These are phyloP conservation scores for Fusarium sp. DNA, from an alignment of 2,329 filamentous ascomycete genomes.

Conservation along the genomic window DNA sequence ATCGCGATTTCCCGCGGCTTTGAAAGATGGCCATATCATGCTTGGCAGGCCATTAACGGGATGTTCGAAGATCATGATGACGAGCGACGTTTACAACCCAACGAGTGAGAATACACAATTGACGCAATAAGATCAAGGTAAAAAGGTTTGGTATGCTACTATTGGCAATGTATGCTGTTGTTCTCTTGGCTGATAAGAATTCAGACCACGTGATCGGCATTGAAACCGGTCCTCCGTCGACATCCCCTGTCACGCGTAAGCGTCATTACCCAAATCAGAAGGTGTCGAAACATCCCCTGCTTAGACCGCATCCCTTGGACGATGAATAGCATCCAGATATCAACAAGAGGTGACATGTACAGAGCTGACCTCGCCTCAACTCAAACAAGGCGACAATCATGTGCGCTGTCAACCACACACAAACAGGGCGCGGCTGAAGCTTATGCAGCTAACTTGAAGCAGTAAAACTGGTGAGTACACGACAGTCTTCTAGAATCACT, in stretches of 20 bases:
- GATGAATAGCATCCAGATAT: slow-evolving; percentile 50
- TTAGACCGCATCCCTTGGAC: not conserved
- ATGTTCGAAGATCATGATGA: not conserved
- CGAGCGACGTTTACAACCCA: not conserved
- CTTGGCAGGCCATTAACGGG: not conserved
- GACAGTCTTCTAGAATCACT: slow-evolving; percentile 65
- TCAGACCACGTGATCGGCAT: not conserved
- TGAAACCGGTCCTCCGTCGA: not conserved
- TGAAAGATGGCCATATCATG: not conserved
- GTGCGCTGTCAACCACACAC: slow-evolving; percentile 71
- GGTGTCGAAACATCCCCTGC: not conserved
- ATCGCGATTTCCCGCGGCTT: not conserved
- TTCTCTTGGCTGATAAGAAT: not conserved
- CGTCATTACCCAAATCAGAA: not conserved
- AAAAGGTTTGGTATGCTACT: not conserved
- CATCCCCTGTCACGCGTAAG: not conserved
- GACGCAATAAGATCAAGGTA: not conserved
- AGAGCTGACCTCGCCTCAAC: slow-evolving; percentile 58
- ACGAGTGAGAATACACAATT: not conserved
- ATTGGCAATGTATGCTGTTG: not conserved
- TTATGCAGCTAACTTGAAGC: slow-evolving; percentile 51
- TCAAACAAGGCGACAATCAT: slow-evolving; percentile 72
- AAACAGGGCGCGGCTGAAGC: slow-evolving; percentile 63
- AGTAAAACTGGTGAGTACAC: slow-evolving; percentile 58
- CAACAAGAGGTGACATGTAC: slow-evolving; percentile 52